These are phyloP conservation scores for Aleurites moluccanus DNA, from an alignment of 441 rosid genomes.

Conservation along the genomic window DNA sequence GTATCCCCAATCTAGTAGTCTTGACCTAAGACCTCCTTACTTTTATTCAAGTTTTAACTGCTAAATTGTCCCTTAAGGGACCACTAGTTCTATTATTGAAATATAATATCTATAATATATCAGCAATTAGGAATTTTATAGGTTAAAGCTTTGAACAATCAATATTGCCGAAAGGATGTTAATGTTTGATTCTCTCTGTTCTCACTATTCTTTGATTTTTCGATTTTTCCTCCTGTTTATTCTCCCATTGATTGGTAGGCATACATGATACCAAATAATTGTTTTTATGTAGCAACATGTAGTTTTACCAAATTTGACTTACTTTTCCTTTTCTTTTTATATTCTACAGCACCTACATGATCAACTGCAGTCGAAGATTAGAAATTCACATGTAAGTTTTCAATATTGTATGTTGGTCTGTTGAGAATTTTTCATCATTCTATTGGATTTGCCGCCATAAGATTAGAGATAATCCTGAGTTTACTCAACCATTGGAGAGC, in stretches of 20 bases:
- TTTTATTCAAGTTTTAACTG: not conserved
- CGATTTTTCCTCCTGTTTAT: constrained; percentile 9
- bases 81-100: not conserved
- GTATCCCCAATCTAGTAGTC: not conserved
- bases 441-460: not conserved
- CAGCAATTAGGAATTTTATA: not conserved
- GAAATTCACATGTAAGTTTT: constrained; percentile 73
- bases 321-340: constrained; percentile 27
- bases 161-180: not conserved
- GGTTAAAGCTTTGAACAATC: not conserved
- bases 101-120: not conserved
- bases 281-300: not conserved
- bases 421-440: not conserved
- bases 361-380: constrained; percentile 83
- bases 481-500: not conserved
- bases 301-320: constrained; percentile 12
- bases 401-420: constrained; percentile 19
- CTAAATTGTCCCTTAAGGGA: not conserved
- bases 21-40: not conserved
- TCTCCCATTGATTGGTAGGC: not conserved
- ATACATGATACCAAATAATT: not conserved
- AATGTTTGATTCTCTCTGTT: not conserved
- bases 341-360: constrained; percentile 70
- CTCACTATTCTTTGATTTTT: not conserved
- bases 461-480: not conserved